A percentile compares a stretch with the other conserved stretches of the same genome.
phyloP scores from a whole-genome alignment of 163 green algal genomes.

The Chlamydomonas reinhardtii region DNA sequence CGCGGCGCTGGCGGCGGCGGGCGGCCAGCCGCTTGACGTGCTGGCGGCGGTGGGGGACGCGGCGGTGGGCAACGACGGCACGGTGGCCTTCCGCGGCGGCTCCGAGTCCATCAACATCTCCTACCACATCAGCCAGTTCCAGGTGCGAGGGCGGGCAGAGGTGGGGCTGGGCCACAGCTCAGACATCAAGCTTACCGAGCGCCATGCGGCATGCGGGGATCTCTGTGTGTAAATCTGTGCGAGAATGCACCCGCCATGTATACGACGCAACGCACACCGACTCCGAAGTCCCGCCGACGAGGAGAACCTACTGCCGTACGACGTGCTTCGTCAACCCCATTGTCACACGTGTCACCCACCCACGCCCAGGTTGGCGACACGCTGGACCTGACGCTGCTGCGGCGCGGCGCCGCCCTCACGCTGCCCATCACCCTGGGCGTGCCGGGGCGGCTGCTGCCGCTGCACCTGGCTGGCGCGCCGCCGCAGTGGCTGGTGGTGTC shows the following conservation, averaged over 20 bases:
- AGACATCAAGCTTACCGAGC: too few relatives aligned
- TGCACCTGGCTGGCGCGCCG: conserved; percentile 20
- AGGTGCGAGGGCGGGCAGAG: not conserved
- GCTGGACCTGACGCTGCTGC: conserved; percentile 34
- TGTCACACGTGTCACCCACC: not conserved
- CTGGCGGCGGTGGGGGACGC: conserved; percentile 19
- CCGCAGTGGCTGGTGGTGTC: conserved; percentile 52
- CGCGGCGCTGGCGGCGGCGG: conserved; percentile 15
- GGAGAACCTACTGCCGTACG: too few relatives aligned
- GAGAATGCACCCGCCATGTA: too few relatives aligned
- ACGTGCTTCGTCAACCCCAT: too few relatives aligned
- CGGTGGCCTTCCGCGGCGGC: conserved; percentile 27
- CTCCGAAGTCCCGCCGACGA: too few relatives aligned
- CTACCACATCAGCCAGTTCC: not conserved
- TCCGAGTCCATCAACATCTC: not conserved
- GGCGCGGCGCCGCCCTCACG: not conserved
- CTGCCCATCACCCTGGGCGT: not conserved
- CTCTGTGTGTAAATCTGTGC: too few relatives aligned
- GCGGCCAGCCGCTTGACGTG: conserved; percentile 36
- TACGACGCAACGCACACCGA: too few relatives aligned
- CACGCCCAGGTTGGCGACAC: conserved; percentile 36
- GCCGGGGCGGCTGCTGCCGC: conserved; percentile 33
- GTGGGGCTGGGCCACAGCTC: not conserved
- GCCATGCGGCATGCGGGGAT: too few relatives aligned
- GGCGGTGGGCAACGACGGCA: conserved; percentile 44